Evolutionary conservation across 2,329 filamentous ascomycete genomes (phyloP).

Genomic region (Aspergillus amoenus): DNA sequence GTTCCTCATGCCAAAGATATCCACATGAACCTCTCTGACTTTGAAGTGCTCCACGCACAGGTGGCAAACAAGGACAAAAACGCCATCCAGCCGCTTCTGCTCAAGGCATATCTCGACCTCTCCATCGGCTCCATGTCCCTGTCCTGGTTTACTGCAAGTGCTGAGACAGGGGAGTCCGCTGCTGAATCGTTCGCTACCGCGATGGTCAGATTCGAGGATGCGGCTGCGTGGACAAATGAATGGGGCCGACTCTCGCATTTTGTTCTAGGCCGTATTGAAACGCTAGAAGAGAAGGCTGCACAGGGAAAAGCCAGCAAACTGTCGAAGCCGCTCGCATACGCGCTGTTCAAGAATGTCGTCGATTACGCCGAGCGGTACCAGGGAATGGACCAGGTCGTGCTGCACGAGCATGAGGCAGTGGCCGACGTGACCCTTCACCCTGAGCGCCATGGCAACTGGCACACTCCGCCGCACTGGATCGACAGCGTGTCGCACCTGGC

Average conservation of each 20-base stretch:
- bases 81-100: neutral
- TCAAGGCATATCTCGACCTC: neutral
- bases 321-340: constrained; percentile 1
- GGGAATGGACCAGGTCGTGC: constrained; percentile 3
- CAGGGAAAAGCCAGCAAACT: neutral
- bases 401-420: constrained; percentile 6
- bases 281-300: neutral
- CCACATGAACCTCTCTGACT: neutral
- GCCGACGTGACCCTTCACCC: neutral
- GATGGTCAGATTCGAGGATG: neutral
- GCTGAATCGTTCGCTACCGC: constrained; percentile 1
- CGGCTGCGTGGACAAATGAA: neutral
- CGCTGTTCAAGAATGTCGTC: constrained; percentile 8
- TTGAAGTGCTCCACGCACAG: constrained; percentile 4
- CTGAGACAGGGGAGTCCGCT: neutral
- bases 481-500: constrained; percentile 38
- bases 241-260: constrained; percentile 6
- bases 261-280: constrained; percentile 1
- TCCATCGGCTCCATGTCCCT: neutral
- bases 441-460: constrained; percentile 25
- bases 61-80: neutral
- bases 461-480: constrained; percentile 36
- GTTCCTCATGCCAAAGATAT: neutral
- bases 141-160: constrained; percentile 2
- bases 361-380: constrained; percentile 5